Conservation (phyloP, 257 asterid species). For the Phtheirospermum japonicum region DNA sequence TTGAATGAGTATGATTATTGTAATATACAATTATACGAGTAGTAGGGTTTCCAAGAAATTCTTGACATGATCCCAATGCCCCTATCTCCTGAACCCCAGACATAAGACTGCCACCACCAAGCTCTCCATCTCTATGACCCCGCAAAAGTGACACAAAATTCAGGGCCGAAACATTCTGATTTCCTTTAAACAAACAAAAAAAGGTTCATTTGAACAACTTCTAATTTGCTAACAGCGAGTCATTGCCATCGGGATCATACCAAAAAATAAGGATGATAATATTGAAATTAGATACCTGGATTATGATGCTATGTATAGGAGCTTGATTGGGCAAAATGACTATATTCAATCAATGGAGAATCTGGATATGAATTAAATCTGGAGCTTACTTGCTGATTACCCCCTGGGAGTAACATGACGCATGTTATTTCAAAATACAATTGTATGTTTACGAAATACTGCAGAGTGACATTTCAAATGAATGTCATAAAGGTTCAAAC, state of each 20-base stretch:
- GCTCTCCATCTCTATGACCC: too few species aligned
- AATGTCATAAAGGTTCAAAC: slow-evolving; percentile 30
- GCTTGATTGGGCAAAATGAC: too few species aligned
- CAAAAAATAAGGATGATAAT: too few species aligned
- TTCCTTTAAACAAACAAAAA: slow-evolving; percentile 35
- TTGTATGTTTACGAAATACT: slow-evolving; percentile 26
- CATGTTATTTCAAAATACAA: slow-evolving; percentile 13
- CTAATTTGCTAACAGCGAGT: slow-evolving; percentile 8
- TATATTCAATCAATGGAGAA: too few species aligned
- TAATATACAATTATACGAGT: too few species aligned
- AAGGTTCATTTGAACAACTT: neutral
- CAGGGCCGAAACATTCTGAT: slow-evolving; percentile 34
- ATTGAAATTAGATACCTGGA: too few species aligned
- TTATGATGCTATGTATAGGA: too few species aligned
- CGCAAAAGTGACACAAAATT: slow-evolving; percentile 42
- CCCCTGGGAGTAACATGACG: slow-evolving; percentile 40
- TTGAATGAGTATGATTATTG: too few species aligned
- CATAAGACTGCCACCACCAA: too few species aligned
- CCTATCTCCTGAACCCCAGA: too few species aligned
- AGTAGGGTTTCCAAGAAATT: too few species aligned
- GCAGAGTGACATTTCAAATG: slow-evolving; percentile 45
- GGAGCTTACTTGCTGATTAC: slow-evolving; percentile 60
- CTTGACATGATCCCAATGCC: too few species aligned
- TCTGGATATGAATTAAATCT: slow-evolving; percentile 55
- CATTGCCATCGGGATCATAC: slow-evolving; percentile 2